These are phyloP conservation scores for Aspergillus steynii DNA, from an alignment of 495 filamentous ascomycete genomes.

Conservation along the genomic window DNA sequence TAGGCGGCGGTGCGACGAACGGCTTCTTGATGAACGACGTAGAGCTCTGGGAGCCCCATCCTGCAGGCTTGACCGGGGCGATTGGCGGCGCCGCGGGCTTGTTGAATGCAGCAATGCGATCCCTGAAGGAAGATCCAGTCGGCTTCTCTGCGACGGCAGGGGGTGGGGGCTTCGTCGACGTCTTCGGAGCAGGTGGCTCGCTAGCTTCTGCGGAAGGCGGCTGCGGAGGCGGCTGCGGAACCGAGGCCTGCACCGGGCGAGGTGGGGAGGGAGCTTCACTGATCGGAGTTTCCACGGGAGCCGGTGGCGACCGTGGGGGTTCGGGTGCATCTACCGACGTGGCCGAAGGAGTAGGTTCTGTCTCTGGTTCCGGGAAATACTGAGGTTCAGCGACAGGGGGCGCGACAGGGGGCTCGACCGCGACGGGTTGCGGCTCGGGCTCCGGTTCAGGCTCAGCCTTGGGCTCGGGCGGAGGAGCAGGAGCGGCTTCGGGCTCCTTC, in stretches of 20 bases:
- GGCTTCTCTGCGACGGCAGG: constrained; percentile 82
- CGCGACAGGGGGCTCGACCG: not conserved
- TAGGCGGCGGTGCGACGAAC: constrained; percentile 95
- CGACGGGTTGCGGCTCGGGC: constrained; percentile 1
- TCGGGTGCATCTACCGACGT: constrained; percentile 39
- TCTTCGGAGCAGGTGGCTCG: constrained; percentile 44
- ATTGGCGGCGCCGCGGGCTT: constrained; percentile 81
- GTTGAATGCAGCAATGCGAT: constrained; percentile 97
- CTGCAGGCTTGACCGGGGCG: constrained; percentile 81
- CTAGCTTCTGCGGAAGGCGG: constrained; percentile 27
- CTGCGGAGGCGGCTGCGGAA: constrained; percentile 19
- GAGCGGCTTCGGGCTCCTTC: constrained; percentile 58
- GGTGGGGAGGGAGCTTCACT: constrained; percentile 24
- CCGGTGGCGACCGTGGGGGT: constrained; percentile 34
- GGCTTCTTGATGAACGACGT: constrained; percentile 90
- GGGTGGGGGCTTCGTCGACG: constrained; percentile 43
- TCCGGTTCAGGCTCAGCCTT: constrained; percentile 32
- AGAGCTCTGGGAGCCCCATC: constrained; percentile 54
- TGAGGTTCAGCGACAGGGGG: constrained; percentile 12
- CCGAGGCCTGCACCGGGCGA: constrained; percentile 25
- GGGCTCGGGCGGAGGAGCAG: constrained; percentile 35
- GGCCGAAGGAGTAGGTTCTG: constrained; percentile 31
- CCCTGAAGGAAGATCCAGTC: constrained; percentile 72
- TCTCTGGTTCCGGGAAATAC: constrained; percentile 13
- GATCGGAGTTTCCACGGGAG: constrained; percentile 24